Conservation (phyloP, 352 stramenopile species). For the Aphanomyces euteiches region DNA sequence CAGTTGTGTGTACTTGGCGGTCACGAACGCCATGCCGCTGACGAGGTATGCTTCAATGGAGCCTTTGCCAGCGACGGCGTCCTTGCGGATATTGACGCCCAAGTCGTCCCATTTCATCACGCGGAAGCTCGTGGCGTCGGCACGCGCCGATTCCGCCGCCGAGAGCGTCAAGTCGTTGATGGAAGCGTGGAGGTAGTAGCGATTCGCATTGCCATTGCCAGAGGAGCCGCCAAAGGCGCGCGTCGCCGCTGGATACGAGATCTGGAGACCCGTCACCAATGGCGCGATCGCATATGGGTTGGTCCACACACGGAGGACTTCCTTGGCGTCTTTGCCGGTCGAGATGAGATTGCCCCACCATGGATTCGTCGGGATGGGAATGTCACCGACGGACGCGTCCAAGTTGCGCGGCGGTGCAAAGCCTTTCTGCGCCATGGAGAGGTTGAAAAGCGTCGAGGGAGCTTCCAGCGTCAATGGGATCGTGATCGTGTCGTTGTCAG, state of each 20-base stretch:
- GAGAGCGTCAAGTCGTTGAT: conserved; percentile 62
- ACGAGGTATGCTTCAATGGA: conserved; percentile 53
- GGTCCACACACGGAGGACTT: conserved; percentile 43
- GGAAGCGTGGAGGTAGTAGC: conserved; percentile 32
- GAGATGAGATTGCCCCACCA: conserved; percentile 30
- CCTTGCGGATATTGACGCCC: conserved; percentile 48
- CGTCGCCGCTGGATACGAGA: conserved; percentile 54
- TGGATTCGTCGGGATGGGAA: conserved; percentile 29
- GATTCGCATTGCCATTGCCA: conserved; percentile 39
- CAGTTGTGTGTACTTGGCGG: conserved; percentile 48
- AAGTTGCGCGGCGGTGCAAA: conserved; percentile 24
- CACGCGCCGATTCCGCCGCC: conserved; percentile 46
- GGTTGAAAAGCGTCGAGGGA: not conserved
- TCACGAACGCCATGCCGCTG: conserved; percentile 73
- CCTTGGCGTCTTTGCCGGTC: conserved; percentile 31
- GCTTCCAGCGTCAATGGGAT: not conserved
- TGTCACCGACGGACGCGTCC: not conserved
- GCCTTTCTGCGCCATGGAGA: conserved; percentile 1
- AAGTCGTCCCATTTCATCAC: conserved; percentile 64
- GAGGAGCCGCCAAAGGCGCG: conserved; percentile 51
- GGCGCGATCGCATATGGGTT: conserved; percentile 53
- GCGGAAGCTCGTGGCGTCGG: conserved; percentile 39
- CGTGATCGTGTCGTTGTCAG: not conserved
- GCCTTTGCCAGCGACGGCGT: conserved; percentile 23
- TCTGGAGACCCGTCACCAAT: conserved; percentile 47